Base-by-base conservation (phyloP, 176 grass and related monocot species). In the Microstegium vimineum region DNA sequence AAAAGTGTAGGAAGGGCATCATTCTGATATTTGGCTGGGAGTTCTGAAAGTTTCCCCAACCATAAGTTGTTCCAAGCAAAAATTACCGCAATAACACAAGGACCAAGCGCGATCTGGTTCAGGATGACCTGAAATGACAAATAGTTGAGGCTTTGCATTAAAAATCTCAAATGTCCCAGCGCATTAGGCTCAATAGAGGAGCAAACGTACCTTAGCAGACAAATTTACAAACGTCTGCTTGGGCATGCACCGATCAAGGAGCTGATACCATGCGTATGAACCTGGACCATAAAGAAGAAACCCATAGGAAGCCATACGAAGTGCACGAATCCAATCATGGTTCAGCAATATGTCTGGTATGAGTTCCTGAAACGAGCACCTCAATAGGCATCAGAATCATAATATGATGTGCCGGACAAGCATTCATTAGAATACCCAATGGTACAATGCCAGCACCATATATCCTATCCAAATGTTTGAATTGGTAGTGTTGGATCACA, bases 1-100 rank as follows among this genome's bases (percentile, higher is more conserved):
- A 95, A 85, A 90, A 99, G 96, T 17, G 96, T 87, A 85, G 91
- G 91, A 92, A 99, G 89, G 46, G 96, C 91, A 81, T 99, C 93
- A 7, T 95, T 92, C 71, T 90, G 85, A 87, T 99, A 95, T 69
- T 99, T 95, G 64, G 89, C 87, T 73, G 96, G 89, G 27, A 99
- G 82, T 51, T 99, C 84, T 30, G 93, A 86, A 42, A 99, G 75
- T 87, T 95, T 99, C 33, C 96, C 89, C 69, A 85, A 76, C 96
- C 93, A 99, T 41, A 99, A 85, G 84, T 90, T 93, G 71, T 99
- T 99, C 96, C 96, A 99, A 43, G 96, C 96, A 93, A 99, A 99
- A 80, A 99, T 67, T 40, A 94, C 65, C 75, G 89, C 89, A 87
- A 99, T 99, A 18, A 99, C 96, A 85, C 96, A 99, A 70, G 96